Percentiles rank a stretch among this genome's conserved stretches.
phyloP scores from a whole-genome alignment of 371 early-diverging fungal genomes.

The Furculomyces boomerangus region DNA sequence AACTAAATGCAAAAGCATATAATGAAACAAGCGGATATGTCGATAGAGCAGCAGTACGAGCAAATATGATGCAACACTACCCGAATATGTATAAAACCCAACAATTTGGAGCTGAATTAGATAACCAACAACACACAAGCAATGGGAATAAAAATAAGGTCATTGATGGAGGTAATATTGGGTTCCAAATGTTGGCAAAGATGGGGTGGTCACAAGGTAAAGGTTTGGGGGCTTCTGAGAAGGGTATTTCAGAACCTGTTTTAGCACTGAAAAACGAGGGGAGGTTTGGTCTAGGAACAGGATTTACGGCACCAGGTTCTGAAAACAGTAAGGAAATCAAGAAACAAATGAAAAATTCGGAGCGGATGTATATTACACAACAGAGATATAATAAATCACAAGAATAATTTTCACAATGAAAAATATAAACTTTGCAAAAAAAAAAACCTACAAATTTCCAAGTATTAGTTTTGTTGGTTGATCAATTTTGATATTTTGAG shows the following conservation, averaged over 20 bases:
- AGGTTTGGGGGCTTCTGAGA: background rate
- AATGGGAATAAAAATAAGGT: background rate
- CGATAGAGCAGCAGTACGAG: slow-evolving; percentile 2
- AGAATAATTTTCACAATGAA: no score
- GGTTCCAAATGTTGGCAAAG: slow-evolving; percentile 1
- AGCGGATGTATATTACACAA: background rate
- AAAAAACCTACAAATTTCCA: background rate
- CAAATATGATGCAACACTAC: background rate
- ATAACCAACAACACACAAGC: background rate
- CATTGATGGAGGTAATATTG: background rate
- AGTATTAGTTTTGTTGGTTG: background rate
- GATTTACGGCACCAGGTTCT: background rate
- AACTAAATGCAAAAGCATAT: background rate
- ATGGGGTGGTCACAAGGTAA: slow-evolving; percentile 6
- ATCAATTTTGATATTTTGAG: background rate
- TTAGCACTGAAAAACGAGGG: background rate
- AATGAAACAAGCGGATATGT: background rate
- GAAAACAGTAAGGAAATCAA: background rate
- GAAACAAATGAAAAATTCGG: background rate
- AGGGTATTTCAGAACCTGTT: background rate
- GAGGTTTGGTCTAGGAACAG: background rate
- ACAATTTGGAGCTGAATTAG: background rate
- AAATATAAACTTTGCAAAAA: background rate
- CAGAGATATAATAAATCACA: background rate
- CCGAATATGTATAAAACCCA: background rate